A percentile compares a stretch with the other conserved stretches of the same genome.
phyloP scores from a whole-genome alignment of 805 yeast genomes.

The Schizosaccharomyces pombe region DNA sequence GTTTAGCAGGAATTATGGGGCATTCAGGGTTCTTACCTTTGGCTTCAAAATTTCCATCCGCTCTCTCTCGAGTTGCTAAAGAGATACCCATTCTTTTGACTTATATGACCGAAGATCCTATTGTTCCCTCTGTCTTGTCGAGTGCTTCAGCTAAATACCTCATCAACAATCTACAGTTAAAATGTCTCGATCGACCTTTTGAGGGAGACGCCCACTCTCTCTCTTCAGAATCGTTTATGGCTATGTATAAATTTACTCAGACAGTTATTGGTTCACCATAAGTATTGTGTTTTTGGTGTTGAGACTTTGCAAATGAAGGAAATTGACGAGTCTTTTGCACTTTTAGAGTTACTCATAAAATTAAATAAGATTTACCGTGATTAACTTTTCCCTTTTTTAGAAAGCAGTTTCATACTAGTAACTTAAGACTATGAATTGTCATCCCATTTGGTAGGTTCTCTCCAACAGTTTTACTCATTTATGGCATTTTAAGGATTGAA shows the following conservation, averaged over 20 bases:
- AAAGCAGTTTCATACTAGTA: too few relatives aligned
- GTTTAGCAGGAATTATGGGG: constrained; percentile 53
- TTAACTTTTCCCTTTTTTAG: too few relatives aligned
- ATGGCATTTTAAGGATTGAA: too few relatives aligned
- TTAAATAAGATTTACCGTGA: too few relatives aligned
- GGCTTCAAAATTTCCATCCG: constrained; percentile 16
- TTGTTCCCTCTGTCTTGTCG: constrained; percentile 18
- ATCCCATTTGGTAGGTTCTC: too few relatives aligned
- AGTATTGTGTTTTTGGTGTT: not conserved
- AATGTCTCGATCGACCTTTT: not conserved
- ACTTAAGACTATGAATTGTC: too few relatives aligned
- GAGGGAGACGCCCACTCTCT: not conserved
- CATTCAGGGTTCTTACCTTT: constrained; percentile 47
- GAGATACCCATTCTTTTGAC: constrained; percentile 49
- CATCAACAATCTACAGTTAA: not conserved
- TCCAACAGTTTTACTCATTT: too few relatives aligned
- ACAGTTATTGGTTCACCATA: not conserved
- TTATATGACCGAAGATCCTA: constrained; percentile 58
- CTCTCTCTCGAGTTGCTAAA: constrained; percentile 13
- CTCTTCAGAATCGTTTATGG: not conserved
- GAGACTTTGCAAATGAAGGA: too few relatives aligned
- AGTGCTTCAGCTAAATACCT: not conserved
- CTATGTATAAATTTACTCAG: not conserved
- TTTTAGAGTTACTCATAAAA: too few relatives aligned
- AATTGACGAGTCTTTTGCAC: too few relatives aligned